phyloP scores from a whole-genome alignment of 176 grass and related monocot species.

The Oryza glaberrima region DNA sequence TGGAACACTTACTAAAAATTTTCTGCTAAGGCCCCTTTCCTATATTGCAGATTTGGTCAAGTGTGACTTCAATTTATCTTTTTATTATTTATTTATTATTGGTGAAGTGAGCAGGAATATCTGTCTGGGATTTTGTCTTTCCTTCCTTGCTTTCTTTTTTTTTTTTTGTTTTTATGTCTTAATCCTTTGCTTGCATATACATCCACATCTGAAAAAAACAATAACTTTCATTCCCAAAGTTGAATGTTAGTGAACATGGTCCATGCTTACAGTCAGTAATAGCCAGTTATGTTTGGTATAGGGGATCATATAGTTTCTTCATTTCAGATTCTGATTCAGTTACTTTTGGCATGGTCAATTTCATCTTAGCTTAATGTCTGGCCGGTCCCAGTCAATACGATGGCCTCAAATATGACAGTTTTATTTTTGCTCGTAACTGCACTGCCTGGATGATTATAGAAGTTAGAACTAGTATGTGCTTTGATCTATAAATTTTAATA shows the following conservation, averaged over 20 bases:
- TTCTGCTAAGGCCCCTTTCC: background rate
- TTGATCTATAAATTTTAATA: background rate
- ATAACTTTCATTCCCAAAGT: background rate
- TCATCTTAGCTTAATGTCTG: background rate
- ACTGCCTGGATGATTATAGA: background rate
- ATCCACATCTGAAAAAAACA: background rate
- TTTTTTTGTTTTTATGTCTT: constrained; percentile 5
- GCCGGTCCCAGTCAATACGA: background rate
- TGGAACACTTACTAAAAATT: background rate
- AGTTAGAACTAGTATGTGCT: background rate
- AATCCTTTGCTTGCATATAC: background rate
- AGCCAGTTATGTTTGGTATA: background rate
- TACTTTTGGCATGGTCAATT: background rate
- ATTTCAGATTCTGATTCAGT: background rate
- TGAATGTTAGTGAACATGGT: background rate
- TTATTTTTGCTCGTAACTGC: background rate
- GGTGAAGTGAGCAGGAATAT: background rate
- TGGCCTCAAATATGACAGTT: background rate
- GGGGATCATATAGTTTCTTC: background rate
- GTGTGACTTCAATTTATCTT: background rate
- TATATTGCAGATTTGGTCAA: background rate
- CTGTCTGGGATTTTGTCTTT: background rate
- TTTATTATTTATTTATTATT: background rate
- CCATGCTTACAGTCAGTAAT: background rate
- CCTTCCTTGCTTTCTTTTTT: background rate